Conservation (phyloP, 768 basidiomycete genomes). For the Amylocystis lapponica region DNA sequence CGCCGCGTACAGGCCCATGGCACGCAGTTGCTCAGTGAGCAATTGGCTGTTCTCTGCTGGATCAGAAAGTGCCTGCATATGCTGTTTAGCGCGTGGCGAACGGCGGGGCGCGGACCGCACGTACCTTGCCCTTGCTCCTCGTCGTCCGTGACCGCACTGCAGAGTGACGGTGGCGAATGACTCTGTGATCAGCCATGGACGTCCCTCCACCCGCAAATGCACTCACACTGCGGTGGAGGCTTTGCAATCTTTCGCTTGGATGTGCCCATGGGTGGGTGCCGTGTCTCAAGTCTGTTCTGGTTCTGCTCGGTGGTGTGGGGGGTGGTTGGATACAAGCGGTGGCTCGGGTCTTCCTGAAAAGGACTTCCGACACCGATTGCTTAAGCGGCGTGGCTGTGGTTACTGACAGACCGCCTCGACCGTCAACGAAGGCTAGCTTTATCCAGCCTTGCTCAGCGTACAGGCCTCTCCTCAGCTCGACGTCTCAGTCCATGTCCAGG, state of each 20-base stretch:
- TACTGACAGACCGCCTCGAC: no score
- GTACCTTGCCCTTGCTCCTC: slow-evolving; percentile 50
- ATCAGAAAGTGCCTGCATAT: slow-evolving; percentile 43
- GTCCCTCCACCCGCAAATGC: slow-evolving; percentile 3
- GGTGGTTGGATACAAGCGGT: no score
- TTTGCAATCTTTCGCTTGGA: slow-evolving; percentile 35
- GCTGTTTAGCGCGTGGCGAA: slow-evolving; percentile 10
- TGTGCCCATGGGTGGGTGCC: slow-evolving; percentile 29
- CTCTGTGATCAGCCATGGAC: slow-evolving; percentile 18
- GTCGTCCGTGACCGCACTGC: slow-evolving; percentile 54
- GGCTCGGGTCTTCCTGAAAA: no score
- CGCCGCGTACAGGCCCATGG: slow-evolving; percentile 82
- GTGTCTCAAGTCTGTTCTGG: background rate
- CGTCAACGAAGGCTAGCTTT: no score
- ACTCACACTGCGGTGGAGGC: slow-evolving; percentile 37
- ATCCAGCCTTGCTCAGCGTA: no score
- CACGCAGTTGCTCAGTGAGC: slow-evolving; percentile 67
- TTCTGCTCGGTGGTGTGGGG: no score
- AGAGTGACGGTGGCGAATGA: slow-evolving; percentile 16
- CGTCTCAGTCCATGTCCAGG: no score
- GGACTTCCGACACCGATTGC: no score
- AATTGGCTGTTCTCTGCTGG: slow-evolving; percentile 59
- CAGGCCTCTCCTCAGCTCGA: no score
- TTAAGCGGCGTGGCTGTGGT: no score
- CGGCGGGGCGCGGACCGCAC: slow-evolving; percentile 5